These are phyloP conservation scores for Turritis glabra DNA, from an alignment of 345 rosid species.

Conservation along the genomic window DNA sequence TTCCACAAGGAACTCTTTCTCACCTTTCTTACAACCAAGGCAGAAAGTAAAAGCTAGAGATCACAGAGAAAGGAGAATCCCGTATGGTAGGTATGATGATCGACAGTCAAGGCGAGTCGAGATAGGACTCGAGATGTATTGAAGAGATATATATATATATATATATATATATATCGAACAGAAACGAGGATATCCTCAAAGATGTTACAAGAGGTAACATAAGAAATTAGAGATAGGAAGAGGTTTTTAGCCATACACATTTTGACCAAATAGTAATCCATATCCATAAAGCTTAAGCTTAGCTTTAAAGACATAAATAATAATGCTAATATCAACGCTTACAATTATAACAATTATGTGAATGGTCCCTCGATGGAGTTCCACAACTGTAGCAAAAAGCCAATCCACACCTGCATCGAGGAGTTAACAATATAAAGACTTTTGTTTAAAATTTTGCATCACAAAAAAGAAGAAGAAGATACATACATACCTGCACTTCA, in stretches of 20 bases:
- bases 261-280: not conserved
- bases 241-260: not conserved
- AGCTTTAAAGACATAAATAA: not conserved
- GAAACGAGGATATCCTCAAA: too few species aligned
- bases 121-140: not conserved
- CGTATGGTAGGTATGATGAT: too few species aligned
- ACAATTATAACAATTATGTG: constrained; percentile 23
- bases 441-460: not conserved
- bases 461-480: not conserved
- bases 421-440: not conserved
- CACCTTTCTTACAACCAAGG: too few species aligned
- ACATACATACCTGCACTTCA: constrained; percentile 66
- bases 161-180: too few species aligned
- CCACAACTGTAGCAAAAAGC: constrained; percentile 54
- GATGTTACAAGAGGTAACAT: not conserved
- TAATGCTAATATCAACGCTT: constrained; percentile 7
- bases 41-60: too few species aligned
- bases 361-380: not conserved
- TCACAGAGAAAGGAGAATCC: not conserved
- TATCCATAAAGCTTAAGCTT: not conserved
- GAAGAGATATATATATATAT: too few species aligned
- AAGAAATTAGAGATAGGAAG: not conserved
- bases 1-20: not conserved
- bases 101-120: not conserved
- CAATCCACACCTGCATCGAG: constrained; percentile 45